These are phyloP conservation scores for Cucumis cinereus DNA, from an alignment of 306 rosid genomes.

Conservation along the genomic window DNA sequence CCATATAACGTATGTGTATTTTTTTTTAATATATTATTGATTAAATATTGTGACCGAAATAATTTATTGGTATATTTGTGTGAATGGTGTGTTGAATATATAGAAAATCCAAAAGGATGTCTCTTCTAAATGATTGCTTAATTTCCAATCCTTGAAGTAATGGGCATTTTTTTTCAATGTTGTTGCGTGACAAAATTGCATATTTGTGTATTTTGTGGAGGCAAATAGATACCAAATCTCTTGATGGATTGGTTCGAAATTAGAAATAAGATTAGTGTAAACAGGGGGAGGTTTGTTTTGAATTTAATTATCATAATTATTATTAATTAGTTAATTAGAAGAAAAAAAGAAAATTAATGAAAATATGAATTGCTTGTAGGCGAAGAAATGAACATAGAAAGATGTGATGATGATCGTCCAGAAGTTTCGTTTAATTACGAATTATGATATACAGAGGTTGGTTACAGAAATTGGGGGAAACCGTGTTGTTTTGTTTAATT, in stretches of 20 bases:
- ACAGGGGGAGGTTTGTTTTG: too few relatives aligned
- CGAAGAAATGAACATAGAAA: not conserved
- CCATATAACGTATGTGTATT: not conserved
- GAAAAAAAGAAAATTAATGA: too few relatives aligned
- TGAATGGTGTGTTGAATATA: not conserved
- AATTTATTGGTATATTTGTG: not conserved
- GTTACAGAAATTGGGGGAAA: not conserved
- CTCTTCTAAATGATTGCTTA: not conserved
- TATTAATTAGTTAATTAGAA: not conserved
- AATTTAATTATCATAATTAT: too few relatives aligned
- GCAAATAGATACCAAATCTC: not conserved
- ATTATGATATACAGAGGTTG: not conserved
- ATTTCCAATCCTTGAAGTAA: not conserved
- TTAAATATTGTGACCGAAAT: not conserved
- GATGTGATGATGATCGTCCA: not conserved
- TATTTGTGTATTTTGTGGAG: not conserved
- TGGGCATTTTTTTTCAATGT: not conserved
- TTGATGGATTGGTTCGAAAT: not conserved
- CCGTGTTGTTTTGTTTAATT: not conserved
- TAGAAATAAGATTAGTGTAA: not conserved
- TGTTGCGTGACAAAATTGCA: constrained; percentile 9
- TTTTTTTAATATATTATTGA: not conserved
- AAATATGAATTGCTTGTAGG: not conserved
- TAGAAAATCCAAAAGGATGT: not conserved
- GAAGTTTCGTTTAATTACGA: not conserved